Evolutionary conservation across 495 filamentous ascomycete species (phyloP).

Genomic region (Aspergillus asperescens): DNA sequence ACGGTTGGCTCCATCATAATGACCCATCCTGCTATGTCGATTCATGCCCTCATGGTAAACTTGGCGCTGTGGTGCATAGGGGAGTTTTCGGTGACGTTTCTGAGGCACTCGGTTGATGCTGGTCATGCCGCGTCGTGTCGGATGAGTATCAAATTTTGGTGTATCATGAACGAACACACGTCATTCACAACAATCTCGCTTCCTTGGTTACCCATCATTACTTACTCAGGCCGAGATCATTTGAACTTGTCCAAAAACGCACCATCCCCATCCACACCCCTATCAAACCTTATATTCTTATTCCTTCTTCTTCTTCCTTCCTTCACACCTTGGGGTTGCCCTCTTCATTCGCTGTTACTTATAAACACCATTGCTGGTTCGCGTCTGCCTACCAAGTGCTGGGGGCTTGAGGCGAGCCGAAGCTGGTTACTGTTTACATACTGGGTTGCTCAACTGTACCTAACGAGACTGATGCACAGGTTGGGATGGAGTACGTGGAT

Average conservation of each 20-base stretch:
- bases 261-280: neutral
- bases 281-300: neutral
- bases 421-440: constrained; percentile 19
- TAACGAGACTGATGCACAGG: constrained; percentile 22
- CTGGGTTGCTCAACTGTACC: constrained; percentile 14
- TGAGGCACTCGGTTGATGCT: constrained; percentile 37
- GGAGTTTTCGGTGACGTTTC: constrained; percentile 10
- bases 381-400: constrained; percentile 26
- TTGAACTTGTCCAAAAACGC: neutral
- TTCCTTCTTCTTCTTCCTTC: constrained; percentile 10
- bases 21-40: constrained; percentile 8
- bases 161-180: constrained; percentile 14
- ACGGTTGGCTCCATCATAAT: constrained; percentile 4
- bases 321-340: neutral
- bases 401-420: constrained; percentile 17
- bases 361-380: constrained; percentile 17
- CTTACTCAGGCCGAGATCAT: neutral
- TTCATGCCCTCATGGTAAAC: constrained; percentile 6
- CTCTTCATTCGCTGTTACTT: constrained; percentile 18
- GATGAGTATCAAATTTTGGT: constrained; percentile 13
- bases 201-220: constrained; percentile 4
- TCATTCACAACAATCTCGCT: constrained; percentile 1
- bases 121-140: constrained; percentile 35
- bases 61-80: constrained; percentile 12
- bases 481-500: constrained; percentile 17